Evolutionary conservation across 352 stramenopile genomes (phyloP).

Genomic region (Pseudoperonospora humuli): DNA sequence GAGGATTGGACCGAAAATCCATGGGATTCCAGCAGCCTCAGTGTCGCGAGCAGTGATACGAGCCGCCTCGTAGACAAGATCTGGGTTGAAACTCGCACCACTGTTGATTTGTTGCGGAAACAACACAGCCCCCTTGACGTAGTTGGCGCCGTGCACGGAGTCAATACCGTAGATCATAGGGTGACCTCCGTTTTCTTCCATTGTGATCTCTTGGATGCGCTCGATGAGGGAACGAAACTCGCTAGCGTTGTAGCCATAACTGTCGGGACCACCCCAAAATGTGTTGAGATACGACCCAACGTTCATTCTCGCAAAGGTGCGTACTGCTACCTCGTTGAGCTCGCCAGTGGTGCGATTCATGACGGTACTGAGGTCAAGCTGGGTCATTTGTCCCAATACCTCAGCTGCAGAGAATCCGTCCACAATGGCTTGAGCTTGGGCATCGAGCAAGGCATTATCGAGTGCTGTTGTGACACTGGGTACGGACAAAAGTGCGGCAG

Average conservation of each 20-base stretch:
- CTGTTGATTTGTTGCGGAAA: conserved; percentile 82
- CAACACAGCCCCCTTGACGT: conserved; percentile 61
- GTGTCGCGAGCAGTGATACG: conserved; percentile 70
- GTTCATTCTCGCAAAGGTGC: conserved; percentile 47
- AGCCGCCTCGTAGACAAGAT: conserved; percentile 43
- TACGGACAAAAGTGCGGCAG: background rate
- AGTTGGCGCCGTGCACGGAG: conserved; percentile 80
- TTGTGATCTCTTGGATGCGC: conserved; percentile 58
- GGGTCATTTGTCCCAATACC: conserved; percentile 81
- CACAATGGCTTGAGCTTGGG: conserved; percentile 37
- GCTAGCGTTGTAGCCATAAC: conserved; percentile 32
- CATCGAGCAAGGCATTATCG: conserved; percentile 12
- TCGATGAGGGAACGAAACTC: conserved; percentile 58
- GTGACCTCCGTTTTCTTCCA: conserved; percentile 41
- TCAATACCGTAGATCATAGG: conserved; percentile 80
- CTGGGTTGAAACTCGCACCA: conserved; percentile 77
- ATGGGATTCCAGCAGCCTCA: conserved; percentile 64
- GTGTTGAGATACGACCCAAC: conserved; percentile 82
- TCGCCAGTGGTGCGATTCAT: conserved; percentile 36
- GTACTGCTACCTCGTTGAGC: conserved; percentile 42
- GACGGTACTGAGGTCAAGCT: conserved; percentile 69
- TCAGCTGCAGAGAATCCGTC: conserved; percentile 10
- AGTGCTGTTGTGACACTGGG: background rate
- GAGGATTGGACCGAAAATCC: conserved; percentile 80
- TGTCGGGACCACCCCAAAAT: conserved; percentile 27